A percentile compares a stretch with the other conserved stretches of the same genome.
These are phyloP conservation scores for Candida chauliodis DNA, from an alignment of 805 yeast genomes.

Conservation along the genomic window DNA sequence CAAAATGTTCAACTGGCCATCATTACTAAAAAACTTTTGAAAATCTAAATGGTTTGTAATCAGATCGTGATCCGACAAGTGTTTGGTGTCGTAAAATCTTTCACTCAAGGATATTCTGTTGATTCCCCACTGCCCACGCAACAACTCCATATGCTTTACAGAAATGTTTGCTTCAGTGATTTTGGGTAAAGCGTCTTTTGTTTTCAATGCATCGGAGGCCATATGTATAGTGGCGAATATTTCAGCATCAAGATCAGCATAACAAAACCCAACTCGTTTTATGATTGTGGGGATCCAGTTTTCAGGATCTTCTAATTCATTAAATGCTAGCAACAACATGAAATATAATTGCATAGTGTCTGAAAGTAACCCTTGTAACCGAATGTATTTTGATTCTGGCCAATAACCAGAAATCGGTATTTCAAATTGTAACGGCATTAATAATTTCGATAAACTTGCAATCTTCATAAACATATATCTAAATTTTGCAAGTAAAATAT, in stretches of 20 bases:
- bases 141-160: constrained; percentile 24
- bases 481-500: constrained; percentile 17
- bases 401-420: constrained; percentile 27
- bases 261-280: constrained; percentile 28
- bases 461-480: constrained; percentile 18
- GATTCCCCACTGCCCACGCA: constrained; percentile 28
- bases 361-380: constrained; percentile 18
- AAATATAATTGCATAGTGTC: constrained; percentile 27
- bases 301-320: constrained; percentile 24
- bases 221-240: constrained; percentile 27
- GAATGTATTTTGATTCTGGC: constrained; percentile 25
- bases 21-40: constrained; percentile 23
- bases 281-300: constrained; percentile 25
- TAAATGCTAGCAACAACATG: constrained; percentile 19
- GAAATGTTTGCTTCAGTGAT: constrained; percentile 29
- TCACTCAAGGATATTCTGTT: constrained; percentile 20
- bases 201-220: constrained; percentile 25
- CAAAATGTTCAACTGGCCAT: constrained; percentile 27
- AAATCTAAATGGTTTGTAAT: constrained; percentile 21
- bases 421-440: constrained; percentile 27
- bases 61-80: constrained; percentile 12
- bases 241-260: constrained; percentile 24
- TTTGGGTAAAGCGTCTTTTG: constrained; percentile 25
- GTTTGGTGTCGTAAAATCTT: constrained; percentile 16
- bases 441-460: constrained; percentile 18